Base-by-base conservation (phyloP, 2,329 filamentous ascomycete genomes). In the Falciphora oryzae region DNA sequence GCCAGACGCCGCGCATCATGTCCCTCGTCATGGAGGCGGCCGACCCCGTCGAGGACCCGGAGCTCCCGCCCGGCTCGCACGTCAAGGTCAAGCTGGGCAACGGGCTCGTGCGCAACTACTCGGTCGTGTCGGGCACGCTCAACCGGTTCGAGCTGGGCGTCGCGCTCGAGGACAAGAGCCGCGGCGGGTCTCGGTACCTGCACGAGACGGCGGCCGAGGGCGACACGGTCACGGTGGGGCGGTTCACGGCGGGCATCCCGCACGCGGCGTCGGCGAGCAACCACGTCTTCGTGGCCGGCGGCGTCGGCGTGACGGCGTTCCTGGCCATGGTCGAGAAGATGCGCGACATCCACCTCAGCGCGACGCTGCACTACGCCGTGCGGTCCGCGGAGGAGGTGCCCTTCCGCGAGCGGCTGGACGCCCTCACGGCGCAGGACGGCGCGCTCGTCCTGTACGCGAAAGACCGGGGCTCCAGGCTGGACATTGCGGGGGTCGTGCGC, bases 261-360 rank as follows among this genome's bases (percentile, higher is more conserved):
- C 73, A 80, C 2, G 76, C 75, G 0, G 70, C 65, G 2, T 74
- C 79, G 1, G 83, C 83, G 10, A 85, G 83, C 67, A 78, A 83
- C 62, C 86, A 89, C 67, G 77, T 89, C 56, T 85, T 89, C 69
- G 82, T 90, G 35, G 85, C 81, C 0, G 87, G 84, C 13, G 88
- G 87, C 0, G 85, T 90, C 35, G 88, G 87, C 0, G 83, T 90
- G 66, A 90, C 88, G 1, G 87, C 87, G 0, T 89, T 89, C 67
- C 70, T 90, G 11, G 69, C 76, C 0, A 75, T 85, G 29, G 70
- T 85, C 3, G 74, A 81, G 61, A 63, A 35, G 1, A 79, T 79
- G 66, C 71, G 74, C 22, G 38, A 69, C 5, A 81, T 83, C 65
- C 78, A 85, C 69, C 82, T 75, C 71, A 79, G 80, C 65, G 81